A percentile compares a stretch with the other conserved stretches of the same genome.
Conservation (phyloP, 1,139 yeast species). For the Blastobotrys aristatus region DNA sequence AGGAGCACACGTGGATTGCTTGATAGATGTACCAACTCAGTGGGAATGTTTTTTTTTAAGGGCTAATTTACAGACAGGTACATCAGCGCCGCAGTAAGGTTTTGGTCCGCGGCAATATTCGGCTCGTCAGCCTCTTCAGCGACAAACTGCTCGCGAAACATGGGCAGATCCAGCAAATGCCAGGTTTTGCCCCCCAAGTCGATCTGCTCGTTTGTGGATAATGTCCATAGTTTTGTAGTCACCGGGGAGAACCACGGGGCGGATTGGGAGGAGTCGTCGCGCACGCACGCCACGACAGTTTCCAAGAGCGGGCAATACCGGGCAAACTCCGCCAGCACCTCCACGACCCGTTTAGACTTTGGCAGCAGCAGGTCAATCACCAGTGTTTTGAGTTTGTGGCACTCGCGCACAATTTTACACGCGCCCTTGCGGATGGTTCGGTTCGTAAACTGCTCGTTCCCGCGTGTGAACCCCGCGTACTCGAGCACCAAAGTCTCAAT, state of each 20-base stretch:
- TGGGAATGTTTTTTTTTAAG: too few species aligned
- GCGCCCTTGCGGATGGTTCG: slow-evolving; percentile 8
- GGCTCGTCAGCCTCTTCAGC: slow-evolving; percentile 1
- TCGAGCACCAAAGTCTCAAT: slow-evolving; percentile 8
- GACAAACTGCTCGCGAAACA: slow-evolving; percentile 4
- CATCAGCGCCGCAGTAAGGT: slow-evolving; percentile 10
- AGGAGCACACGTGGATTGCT: too few species aligned
- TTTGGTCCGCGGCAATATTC: slow-evolving; percentile 6
- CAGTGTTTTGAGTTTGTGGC: slow-evolving; percentile 4
- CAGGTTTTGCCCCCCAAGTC: slow-evolving; percentile 1
- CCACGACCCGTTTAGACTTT: slow-evolving; percentile 8
- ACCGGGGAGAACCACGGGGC: neutral
- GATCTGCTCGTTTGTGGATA: neutral
- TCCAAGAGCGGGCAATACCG: slow-evolving; percentile 8
- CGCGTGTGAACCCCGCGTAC: slow-evolving; percentile 9
- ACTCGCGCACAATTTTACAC: slow-evolving; percentile 6
- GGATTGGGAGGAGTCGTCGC: neutral
- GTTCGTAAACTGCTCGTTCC: slow-evolving; percentile 9
- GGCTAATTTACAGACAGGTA: slow-evolving; percentile 4
- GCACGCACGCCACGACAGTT: slow-evolving; percentile 1
- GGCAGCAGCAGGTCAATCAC: slow-evolving; percentile 12
- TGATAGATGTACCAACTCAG: too few species aligned
- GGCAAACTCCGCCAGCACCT: slow-evolving; percentile 7
- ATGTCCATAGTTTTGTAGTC: neutral
- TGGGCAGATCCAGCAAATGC: slow-evolving; percentile 1